Evolutionary conservation across 106 monocot species (phyloP), one percentile per base, ranked within the genome.

Genomic region (Allium sativum): DNA sequence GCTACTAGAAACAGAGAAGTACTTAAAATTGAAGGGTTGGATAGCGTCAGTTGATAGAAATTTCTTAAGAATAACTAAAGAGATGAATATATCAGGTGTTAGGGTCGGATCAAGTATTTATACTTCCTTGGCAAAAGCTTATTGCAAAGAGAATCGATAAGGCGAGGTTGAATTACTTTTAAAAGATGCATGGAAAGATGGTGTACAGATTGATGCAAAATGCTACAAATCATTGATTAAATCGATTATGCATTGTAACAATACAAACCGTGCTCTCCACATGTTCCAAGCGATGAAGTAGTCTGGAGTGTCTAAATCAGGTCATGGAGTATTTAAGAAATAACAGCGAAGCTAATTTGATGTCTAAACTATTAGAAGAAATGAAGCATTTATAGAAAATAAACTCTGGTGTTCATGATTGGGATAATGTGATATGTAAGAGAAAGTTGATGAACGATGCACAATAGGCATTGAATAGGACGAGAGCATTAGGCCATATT

Each of bases 401-500:
- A 41, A 67, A 88, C 69, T 83, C 62, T 70, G 88, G 74, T 13
- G 64, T 85, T 68, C 86, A 99, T 69, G 92, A 92, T 72, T 99
- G 98, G 92, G 85, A 90, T 60, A 79, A 56, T 61, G 70, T 85
- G 61, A 85, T 98, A 62, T 98, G 98, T 77, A 98, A 92, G 81
- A 92, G 83, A 54, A 80, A 73, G 65, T 55, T 90, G 77, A 90
- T 98, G 98, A 58, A 73, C 66, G 92, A 98, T 85, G 98, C 92
- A 48, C 82, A 98, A 44, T 92, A 85, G 66, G 84, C 88, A 43
- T 67, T 98, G 43, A 79, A 72, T 75, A 92, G 81, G 80, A 99
- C 92, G 98, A 80, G 78, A 61, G 77, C 69, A 60, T 75, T 77
- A 46, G 91, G 91, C 0, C 87, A 92, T 63, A 47, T 8, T 18